phyloP scores from a whole-genome alignment of 108 stramenopile genomes.

The Cyclotella kingstonii region DNA sequence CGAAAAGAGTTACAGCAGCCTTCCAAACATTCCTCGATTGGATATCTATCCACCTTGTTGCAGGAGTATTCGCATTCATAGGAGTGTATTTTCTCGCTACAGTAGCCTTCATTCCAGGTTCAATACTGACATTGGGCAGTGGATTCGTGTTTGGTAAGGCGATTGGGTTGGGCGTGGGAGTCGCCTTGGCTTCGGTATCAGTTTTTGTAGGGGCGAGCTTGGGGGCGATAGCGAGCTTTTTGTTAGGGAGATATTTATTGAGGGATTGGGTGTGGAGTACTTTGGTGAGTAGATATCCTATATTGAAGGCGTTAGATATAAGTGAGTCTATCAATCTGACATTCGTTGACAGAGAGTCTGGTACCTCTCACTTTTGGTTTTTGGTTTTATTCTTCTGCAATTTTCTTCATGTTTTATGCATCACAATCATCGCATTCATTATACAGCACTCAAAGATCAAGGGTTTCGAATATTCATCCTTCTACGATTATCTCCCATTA shows the following conservation, averaged over 20 bases:
- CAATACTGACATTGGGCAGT: conserved; percentile 69
- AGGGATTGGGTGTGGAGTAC: conserved; percentile 48
- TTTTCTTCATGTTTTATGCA: too few relatives aligned
- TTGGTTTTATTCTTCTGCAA: neutral
- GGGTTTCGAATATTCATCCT: conserved; percentile 69
- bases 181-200: conserved; percentile 49
- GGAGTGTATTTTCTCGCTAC: conserved; percentile 66
- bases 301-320: conserved; percentile 54
- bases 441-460: conserved; percentile 52
- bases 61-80: conserved; percentile 62
- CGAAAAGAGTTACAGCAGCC: conserved; percentile 22
- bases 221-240: conserved; percentile 50
- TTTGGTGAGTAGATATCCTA: conserved; percentile 52
- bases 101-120: conserved; percentile 67
- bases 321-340: neutral
- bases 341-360: neutral
- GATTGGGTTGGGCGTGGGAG: conserved; percentile 57
- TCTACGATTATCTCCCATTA: conserved; percentile 63
- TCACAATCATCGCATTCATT: neutral
- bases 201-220: conserved; percentile 56
- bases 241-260: conserved; percentile 66
- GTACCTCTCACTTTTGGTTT: neutral
- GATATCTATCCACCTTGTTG: conserved; percentile 53
- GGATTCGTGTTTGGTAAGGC: conserved; percentile 70
- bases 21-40: conserved; percentile 57